Evolutionary conservation across 495 filamentous ascomycete genomes (phyloP).

Genomic region (Penicillium longicatenatum): DNA sequence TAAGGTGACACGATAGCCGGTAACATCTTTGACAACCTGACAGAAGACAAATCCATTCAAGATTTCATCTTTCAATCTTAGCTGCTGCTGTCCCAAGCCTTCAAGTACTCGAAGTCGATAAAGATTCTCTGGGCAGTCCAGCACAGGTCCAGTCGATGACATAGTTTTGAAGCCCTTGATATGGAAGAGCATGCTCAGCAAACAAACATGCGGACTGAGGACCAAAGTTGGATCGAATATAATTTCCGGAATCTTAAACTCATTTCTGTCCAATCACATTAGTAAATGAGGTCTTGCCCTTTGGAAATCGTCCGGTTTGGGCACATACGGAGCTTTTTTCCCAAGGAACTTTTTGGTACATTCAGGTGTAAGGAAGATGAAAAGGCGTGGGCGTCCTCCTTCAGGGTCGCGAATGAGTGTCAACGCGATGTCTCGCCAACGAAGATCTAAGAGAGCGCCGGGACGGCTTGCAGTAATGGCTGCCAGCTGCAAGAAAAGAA

Average conservation of each 20-base stretch:
- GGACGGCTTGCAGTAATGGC: conserved; percentile 37
- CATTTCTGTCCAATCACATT: conserved; percentile 27
- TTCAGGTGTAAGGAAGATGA: conserved; percentile 35
- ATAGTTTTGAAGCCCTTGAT: conserved; percentile 31
- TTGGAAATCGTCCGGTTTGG: not conserved
- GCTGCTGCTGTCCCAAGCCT: conserved; percentile 30
- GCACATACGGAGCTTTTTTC: conserved; percentile 32
- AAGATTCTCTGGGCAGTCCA: conserved; percentile 30
- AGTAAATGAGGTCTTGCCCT: too few species aligned
- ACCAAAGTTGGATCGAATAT: conserved; percentile 33
- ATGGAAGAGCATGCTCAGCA: conserved; percentile 35
- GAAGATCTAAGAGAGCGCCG: conserved; percentile 34
- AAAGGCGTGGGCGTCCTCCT: conserved; percentile 26
- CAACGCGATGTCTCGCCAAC: conserved; percentile 26
- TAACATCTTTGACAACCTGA: conserved; percentile 6
- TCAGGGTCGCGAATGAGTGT: conserved; percentile 38
- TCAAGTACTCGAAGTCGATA: conserved; percentile 33
- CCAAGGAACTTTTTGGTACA: conserved; percentile 38
- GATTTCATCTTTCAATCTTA: conserved; percentile 32
- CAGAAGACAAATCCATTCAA: conserved; percentile 26
- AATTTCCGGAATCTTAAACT: conserved; percentile 33
- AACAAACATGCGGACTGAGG: conserved; percentile 31
- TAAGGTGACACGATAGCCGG: conserved; percentile 32
- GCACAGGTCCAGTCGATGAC: conserved; percentile 18
- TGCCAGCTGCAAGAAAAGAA: conserved; percentile 39